Percentiles rank a stretch among this genome's conserved stretches.
Conservation (phyloP, 768 basidiomycete genomes). For the Russula virescens region DNA sequence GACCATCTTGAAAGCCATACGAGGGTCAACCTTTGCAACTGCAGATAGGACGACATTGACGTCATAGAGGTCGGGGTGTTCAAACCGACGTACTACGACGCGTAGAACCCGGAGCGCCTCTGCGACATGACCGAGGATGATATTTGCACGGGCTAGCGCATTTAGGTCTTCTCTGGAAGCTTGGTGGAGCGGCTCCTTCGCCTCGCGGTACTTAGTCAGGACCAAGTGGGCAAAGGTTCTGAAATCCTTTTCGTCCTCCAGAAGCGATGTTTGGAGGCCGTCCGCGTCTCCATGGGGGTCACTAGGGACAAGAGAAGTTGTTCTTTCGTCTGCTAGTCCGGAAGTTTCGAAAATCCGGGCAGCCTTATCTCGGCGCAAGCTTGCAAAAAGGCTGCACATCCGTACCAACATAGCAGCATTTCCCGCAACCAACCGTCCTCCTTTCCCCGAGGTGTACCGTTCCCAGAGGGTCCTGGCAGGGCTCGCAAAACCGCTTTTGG, state of each 20-base stretch:
- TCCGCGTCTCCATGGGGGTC: neutral
- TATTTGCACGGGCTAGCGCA: conserved; percentile 56
- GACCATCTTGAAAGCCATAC: conserved; percentile 43
- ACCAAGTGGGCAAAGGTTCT: conserved; percentile 42
- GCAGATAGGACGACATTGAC: conserved; percentile 57
- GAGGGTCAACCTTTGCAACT: conserved; percentile 46
- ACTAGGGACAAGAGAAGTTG: neutral
- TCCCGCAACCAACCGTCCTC: conserved; percentile 38
- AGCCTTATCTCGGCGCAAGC: neutral
- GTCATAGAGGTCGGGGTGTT: conserved; percentile 58
- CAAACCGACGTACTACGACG: conserved; percentile 41
- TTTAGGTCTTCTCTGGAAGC: conserved; percentile 50
- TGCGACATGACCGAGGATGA: conserved; percentile 45
- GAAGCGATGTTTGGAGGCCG: neutral
- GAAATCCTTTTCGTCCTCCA: conserved; percentile 14
- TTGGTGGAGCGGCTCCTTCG: conserved; percentile 41
- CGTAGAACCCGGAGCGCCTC: conserved; percentile 46
- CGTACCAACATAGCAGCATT: conserved; percentile 42
- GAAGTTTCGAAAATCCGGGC: neutral
- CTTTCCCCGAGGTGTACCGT: conserved; percentile 42
- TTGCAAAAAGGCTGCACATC: conserved; percentile 44
- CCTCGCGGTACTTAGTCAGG: conserved; percentile 37
- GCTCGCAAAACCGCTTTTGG: conserved; percentile 42
- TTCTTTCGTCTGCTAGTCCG: neutral
- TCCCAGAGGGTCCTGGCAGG: conserved; percentile 54